A percentile compares a stretch with the other conserved stretches of the same genome.
Conservation (phyloP, 1,284 basidiomycete species). For the Malassezia nana region DNA sequence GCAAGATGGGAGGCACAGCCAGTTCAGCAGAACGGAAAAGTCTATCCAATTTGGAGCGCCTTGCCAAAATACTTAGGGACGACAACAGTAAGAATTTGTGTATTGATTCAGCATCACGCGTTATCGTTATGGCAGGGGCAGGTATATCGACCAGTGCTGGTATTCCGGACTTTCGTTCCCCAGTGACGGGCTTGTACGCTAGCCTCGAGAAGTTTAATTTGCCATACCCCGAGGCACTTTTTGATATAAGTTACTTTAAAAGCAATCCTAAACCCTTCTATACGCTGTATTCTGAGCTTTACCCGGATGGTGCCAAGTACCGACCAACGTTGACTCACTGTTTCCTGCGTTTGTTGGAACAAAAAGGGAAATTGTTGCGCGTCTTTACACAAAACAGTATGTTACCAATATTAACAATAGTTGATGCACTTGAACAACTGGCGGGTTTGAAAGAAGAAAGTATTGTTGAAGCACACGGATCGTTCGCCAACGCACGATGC, state of each 20-base stretch:
- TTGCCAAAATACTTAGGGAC: constrained; percentile 1
- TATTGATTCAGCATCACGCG: constrained; percentile 13
- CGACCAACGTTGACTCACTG: constrained; percentile 80
- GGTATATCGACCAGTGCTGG: constrained; percentile 54
- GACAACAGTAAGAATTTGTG: constrained; percentile 1
- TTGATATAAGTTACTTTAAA: constrained; percentile 52
- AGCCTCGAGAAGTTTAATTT: constrained; percentile 54
- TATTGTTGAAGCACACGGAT: constrained; percentile 89
- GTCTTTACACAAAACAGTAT: constrained; percentile 63
- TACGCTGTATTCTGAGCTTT: constrained; percentile 63
- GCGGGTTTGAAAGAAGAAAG: constrained; percentile 65
- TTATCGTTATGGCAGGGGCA: constrained; percentile 53
- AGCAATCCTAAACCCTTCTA: constrained; percentile 49
- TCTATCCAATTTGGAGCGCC: not conserved
- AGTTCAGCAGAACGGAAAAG: not conserved
- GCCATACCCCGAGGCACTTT: constrained; percentile 55
- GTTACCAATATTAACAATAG: constrained; percentile 42
- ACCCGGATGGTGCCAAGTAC: constrained; percentile 64
- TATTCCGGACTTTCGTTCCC: constrained; percentile 51
- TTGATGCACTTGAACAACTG: constrained; percentile 81
- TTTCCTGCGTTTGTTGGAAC: constrained; percentile 67
- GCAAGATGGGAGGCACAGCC: not conserved
- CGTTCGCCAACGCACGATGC: constrained; percentile 48
- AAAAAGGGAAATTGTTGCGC: constrained; percentile 59
- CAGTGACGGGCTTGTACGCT: constrained; percentile 54